Evolutionary conservation across 2,329 filamentous ascomycete species (phyloP).

Genomic region (Ceratocystis huliohia): DNA sequence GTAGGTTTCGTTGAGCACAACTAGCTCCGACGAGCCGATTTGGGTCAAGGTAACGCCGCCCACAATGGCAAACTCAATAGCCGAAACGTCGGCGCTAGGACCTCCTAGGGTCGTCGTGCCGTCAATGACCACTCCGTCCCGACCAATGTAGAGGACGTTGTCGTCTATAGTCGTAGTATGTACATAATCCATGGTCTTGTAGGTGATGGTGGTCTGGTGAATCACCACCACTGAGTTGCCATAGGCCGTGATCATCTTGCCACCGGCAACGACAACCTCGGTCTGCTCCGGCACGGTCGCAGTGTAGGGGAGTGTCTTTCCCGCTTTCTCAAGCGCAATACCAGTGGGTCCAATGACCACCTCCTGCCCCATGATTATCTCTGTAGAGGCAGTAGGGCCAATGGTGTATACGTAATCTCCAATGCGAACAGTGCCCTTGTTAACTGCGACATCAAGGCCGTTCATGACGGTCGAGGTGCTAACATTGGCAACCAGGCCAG

Average conservation of each 20-base stretch:
- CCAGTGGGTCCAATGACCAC: constrained; percentile 30
- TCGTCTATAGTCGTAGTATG: constrained; percentile 35
- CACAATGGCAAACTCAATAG: constrained; percentile 36
- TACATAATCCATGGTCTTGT: constrained; percentile 29
- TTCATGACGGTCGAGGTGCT: constrained; percentile 32
- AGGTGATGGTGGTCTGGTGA: constrained; percentile 35
- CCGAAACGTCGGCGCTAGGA: constrained; percentile 26
- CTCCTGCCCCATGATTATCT: constrained; percentile 27
- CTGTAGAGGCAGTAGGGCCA: constrained; percentile 28
- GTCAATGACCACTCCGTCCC: constrained; percentile 32
- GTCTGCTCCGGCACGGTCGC: constrained; percentile 28
- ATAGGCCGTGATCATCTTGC: constrained; percentile 35
- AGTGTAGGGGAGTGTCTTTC: constrained; percentile 28
- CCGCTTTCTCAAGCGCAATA: constrained; percentile 28
- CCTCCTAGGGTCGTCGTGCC: constrained; percentile 34
- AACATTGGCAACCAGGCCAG: constrained; percentile 26
- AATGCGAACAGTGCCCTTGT: constrained; percentile 32
- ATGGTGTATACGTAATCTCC: constrained; percentile 35
- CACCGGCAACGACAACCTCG: constrained; percentile 37
- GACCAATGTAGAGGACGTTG: constrained; percentile 40
- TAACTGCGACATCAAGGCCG: constrained; percentile 32
- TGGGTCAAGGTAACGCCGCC: constrained; percentile 42
- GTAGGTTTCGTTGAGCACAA: constrained; percentile 40
- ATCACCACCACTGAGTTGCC: constrained; percentile 33
- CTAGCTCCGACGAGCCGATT: constrained; percentile 35